phyloP scores from a whole-genome alignment of 2,329 filamentous ascomycete species.

The Fusarium sp. region DNA sequence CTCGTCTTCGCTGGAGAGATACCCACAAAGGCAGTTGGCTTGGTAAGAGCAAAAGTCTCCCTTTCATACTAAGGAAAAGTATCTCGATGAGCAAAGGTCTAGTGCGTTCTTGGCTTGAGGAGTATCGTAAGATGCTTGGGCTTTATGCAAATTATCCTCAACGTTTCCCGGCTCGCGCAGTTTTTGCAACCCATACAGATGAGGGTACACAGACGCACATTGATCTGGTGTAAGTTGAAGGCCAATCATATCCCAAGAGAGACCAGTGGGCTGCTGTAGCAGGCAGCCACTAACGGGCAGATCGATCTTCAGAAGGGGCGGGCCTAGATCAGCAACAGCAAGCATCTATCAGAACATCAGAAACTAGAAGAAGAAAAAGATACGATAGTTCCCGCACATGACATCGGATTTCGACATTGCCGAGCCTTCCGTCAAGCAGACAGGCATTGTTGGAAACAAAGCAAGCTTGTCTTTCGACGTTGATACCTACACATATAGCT shows the following conservation, averaged over 20 bases:
- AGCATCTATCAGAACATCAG: constrained; percentile 18
- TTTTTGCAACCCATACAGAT: constrained; percentile 14
- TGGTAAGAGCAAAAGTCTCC: neutral
- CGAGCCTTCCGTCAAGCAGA: constrained; percentile 16
- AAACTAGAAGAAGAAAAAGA: neutral
- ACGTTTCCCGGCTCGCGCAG: constrained; percentile 1
- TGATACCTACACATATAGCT: neutral
- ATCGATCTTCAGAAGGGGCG: constrained; percentile 34
- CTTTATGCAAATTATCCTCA: neutral
- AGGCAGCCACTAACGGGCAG: constrained; percentile 32
- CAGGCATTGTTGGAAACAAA: constrained; percentile 15
- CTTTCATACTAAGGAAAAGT: neutral
- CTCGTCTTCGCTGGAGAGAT: constrained; percentile 1
- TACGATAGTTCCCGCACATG: constrained; percentile 32
- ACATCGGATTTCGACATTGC: constrained; percentile 23
- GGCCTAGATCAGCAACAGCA: constrained; percentile 26
- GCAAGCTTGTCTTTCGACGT: constrained; percentile 13
- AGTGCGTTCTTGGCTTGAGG: neutral
- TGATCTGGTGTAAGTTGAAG: constrained; percentile 31
- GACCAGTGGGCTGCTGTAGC: constrained; percentile 21
- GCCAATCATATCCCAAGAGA: constrained; percentile 29
- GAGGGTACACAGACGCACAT: constrained; percentile 1
- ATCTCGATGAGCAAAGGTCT: neutral
- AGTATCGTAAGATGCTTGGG: neutral
- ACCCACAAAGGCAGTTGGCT: neutral